Evolutionary conservation across 148 eudicot species (phyloP).

Genomic region (Heliosperma pusillum): DNA sequence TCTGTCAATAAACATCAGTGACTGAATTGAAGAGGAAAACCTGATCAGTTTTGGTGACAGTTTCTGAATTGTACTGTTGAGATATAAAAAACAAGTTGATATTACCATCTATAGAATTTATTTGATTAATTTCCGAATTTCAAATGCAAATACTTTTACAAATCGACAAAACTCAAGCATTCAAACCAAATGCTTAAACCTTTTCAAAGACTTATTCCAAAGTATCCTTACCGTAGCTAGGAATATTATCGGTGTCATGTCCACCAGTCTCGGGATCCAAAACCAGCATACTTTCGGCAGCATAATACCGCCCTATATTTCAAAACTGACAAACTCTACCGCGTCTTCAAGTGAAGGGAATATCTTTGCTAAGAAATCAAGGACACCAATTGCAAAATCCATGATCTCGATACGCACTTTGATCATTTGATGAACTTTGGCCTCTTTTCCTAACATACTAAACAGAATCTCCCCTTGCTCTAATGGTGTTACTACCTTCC

Average conservation of each 20-base stretch:
- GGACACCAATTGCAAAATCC: too few species aligned
- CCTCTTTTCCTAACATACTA: too few species aligned
- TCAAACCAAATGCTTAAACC: constrained; percentile 26
- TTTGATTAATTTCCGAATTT: not conserved
- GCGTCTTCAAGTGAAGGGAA: too few species aligned
- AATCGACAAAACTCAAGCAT: constrained; percentile 4
- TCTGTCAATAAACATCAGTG: too few species aligned
- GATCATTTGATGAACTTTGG: too few species aligned
- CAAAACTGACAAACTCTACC: constrained; percentile 96
- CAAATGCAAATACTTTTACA: constrained; percentile 13
- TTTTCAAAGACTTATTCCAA: constrained; percentile 78
- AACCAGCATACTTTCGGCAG: constrained; percentile 91
- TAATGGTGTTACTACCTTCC: too few species aligned
- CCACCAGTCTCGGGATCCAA: constrained; percentile 80
- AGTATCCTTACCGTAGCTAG: constrained; percentile 87
- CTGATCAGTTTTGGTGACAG: not conserved
- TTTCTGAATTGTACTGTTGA: not conserved
- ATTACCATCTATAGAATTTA: not conserved
- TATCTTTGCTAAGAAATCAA: too few species aligned
- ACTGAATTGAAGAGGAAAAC: too few species aligned
- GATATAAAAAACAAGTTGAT: not conserved
- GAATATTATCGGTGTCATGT: constrained; percentile 69
- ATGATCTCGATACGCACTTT: too few species aligned
- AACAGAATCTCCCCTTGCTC: too few species aligned
- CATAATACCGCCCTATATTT: constrained; percentile 91